Conservation (phyloP, 768 basidiomycete genomes). For the Trametes gibbosa region DNA sequence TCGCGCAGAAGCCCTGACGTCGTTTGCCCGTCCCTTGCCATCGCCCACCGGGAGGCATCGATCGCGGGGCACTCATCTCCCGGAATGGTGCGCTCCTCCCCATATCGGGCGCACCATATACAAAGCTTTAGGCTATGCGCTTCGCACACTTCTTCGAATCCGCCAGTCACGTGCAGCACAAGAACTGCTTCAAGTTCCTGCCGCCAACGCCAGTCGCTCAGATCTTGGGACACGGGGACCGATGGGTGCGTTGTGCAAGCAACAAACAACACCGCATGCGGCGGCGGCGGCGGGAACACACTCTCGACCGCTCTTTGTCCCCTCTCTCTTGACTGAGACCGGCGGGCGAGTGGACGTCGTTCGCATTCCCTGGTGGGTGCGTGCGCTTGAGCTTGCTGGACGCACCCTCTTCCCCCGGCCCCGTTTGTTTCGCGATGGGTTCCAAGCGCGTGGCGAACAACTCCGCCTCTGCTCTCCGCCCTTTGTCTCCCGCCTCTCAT, state of each 20-base stretch:
- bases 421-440: constrained; percentile 2
- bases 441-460: not conserved
- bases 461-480: not conserved
- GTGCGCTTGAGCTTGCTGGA: constrained; percentile 9
- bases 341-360: not conserved
- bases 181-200: too few species aligned
- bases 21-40: not conserved
- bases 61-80: not conserved
- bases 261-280: too few species aligned
- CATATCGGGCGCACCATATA: not conserved
- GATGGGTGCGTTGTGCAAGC: not conserved
- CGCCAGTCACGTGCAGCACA: too few species aligned
- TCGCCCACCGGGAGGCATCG: not conserved
- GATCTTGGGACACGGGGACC: too few species aligned
- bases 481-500: not conserved
- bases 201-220: too few species aligned
- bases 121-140: too few species aligned
- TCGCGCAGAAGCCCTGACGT: not conserved
- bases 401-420: not conserved
- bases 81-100: not conserved
- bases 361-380: not conserved
- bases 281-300: not conserved
- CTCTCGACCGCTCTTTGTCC: constrained; percentile 7
- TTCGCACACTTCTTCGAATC: too few species aligned
- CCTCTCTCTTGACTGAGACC: not conserved